These are phyloP conservation scores for Kwoniella heveanensis DNA, from an alignment of 768 basidiomycete genomes.

Conservation along the genomic window DNA sequence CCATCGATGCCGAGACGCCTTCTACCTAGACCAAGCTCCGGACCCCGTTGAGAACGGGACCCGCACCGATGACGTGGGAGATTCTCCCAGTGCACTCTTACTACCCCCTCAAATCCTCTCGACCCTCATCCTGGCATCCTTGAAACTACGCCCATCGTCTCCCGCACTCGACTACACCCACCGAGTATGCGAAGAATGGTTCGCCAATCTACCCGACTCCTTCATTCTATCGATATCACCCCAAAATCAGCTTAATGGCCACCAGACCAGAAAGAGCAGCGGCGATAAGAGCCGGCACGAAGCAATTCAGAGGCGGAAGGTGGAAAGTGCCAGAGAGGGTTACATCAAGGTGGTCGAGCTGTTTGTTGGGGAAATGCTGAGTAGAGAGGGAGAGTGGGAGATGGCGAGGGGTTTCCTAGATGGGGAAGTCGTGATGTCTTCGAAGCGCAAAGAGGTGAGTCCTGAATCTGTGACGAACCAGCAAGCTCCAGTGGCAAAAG, in stretches of 20 bases:
- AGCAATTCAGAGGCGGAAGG: slow-evolving; percentile 17
- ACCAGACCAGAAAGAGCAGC: neutral
- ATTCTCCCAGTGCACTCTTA: too few relatives aligned
- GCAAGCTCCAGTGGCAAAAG: too few relatives aligned
- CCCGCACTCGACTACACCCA: slow-evolving; percentile 34
- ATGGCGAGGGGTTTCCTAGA: slow-evolving; percentile 51
- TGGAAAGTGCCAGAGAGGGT: slow-evolving; percentile 42
- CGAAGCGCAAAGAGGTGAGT: slow-evolving; percentile 51
- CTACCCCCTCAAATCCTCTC: slow-evolving; percentile 43
- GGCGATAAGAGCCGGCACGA: neutral
- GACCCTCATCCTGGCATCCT: slow-evolving; percentile 41
- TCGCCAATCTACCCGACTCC: slow-evolving; percentile 34
- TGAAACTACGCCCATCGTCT: slow-evolving; percentile 34
- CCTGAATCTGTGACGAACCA: too few relatives aligned
- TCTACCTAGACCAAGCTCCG: too few relatives aligned
- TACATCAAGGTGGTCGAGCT: slow-evolving; percentile 49
- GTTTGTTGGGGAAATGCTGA: slow-evolving; percentile 47
- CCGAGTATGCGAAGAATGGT: slow-evolving; percentile 37
- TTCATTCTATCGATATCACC: slow-evolving; percentile 32
- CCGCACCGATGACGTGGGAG: too few relatives aligned
- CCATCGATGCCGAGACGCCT: neutral
- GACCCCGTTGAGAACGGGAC: too few relatives aligned
- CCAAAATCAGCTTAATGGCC: neutral
- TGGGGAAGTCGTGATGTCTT: slow-evolving; percentile 41
- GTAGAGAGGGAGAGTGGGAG: slow-evolving; percentile 46